Base-by-base conservation (phyloP, 768 basidiomycete species). In the Boletus rufocinnamomeus region DNA sequence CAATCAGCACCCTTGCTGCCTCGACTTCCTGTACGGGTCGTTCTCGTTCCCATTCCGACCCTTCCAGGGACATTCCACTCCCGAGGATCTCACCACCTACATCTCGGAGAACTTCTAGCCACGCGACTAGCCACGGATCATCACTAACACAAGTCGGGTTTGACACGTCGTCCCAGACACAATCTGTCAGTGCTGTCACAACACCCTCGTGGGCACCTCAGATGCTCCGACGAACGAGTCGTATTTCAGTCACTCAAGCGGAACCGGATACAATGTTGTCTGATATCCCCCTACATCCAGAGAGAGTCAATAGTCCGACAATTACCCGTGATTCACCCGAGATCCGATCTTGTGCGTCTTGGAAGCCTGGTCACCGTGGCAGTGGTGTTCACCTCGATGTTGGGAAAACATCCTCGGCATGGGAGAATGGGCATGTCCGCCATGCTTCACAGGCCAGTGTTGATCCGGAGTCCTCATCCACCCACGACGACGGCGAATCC, bases 1-100 rank as follows among this genome's bases (percentile, higher is more conserved):
- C 71, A 1, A 63, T 62, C 35, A 66, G 63, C 30, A 74, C 71
- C 2, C 62, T 74, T 17, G 57, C 71, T 10, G 63, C 65, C 6
- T 62, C 71, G n/a, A 64, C 56, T 28, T 70, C 70, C 14, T 63
- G 61, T 43, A 72, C 68, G 2, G 69, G 63, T 16, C 62, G 54
- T 13, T 69, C 65, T 19, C 63, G 57, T 52, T 63, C 69, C 16
- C 61, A 62, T 35, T 62, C 66, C 25, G 37, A 35, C 19, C 57
- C 57, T 46, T 17, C 52, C 54, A 63, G 48, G 52, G 62, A 56
- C 32, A 43, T 28, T 4, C 40, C 57, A 44, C 57, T 58, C 41
- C 57, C 54, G 14, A 63, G 56, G 47, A 62, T 63, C 38, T 66
- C 61, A 41, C 59, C 64, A 19, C 59, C 62, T 5, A 61, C 58